A percentile compares a stretch with the other conserved stretches of the same genome.
Conservation (phyloP, 768 basidiomycete genomes). For the Russula sp. region DNA sequence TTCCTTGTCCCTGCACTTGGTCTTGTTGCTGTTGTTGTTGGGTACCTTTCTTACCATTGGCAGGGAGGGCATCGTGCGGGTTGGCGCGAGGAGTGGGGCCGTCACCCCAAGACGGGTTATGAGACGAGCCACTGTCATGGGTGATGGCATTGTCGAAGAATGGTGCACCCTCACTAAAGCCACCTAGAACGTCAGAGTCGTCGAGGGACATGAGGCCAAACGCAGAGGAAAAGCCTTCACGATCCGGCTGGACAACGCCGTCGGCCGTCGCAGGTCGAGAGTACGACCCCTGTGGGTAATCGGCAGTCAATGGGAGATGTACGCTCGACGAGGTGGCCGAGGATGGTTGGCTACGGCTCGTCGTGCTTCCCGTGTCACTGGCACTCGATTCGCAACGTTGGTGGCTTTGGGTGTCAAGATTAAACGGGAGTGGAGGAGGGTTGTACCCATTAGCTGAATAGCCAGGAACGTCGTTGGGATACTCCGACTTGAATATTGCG, state of each 20-base stretch:
- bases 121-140: conserved; percentile 5
- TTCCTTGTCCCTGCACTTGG: conserved; percentile 25
- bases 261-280: conserved; percentile 22
- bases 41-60: conserved; percentile 22
- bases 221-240: conserved; percentile 33
- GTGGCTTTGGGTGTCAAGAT: conserved; percentile 21
- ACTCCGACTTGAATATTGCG: conserved; percentile 4
- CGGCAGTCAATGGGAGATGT: conserved; percentile 39
- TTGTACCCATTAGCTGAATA: conserved; percentile 12
- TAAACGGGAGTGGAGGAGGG: conserved; percentile 18
- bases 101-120: conserved; percentile 15
- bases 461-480: not conserved
- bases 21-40: conserved; percentile 23
- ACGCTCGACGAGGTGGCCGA: conserved; percentile 47
- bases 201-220: conserved; percentile 76
- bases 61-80: conserved; percentile 8
- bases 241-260: conserved; percentile 20
- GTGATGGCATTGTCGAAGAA: conserved; percentile 41
- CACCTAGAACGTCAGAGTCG: conserved; percentile 60
- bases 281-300: conserved; percentile 21
- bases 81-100: conserved; percentile 20
- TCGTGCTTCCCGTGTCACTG: conserved; percentile 39
- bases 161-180: conserved; percentile 50
- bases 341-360: conserved; percentile 41
- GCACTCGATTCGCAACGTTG: conserved; percentile 25